Percentiles rank a stretch among this genome's conserved stretches.
These are phyloP conservation scores for Pelargonium cotyledonis DNA, from an alignment of 441 rosid species.

Conservation along the genomic window DNA sequence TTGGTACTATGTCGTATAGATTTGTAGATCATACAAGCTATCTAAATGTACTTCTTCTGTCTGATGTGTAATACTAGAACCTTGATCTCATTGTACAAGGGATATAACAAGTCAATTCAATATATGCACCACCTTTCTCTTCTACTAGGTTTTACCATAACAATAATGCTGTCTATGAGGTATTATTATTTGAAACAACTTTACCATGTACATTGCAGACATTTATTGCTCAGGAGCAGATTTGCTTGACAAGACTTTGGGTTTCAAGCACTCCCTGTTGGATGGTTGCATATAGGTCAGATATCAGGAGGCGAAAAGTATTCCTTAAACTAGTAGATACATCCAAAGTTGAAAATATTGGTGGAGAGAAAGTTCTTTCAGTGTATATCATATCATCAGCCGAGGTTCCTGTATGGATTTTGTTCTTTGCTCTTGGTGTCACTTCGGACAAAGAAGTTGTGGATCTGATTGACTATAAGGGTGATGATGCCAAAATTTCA, in stretches of 20 bases:
- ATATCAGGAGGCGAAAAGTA: constrained; percentile 55
- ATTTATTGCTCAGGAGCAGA: constrained; percentile 88
- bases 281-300: constrained; percentile 63
- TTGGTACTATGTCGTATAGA: background rate
- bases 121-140: too few species aligned
- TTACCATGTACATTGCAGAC: constrained; percentile 36
- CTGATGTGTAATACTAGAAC: too few species aligned
- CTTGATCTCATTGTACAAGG: too few species aligned
- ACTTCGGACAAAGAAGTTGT: constrained; percentile 63
- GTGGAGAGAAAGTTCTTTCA: constrained; percentile 60
- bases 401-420: constrained; percentile 71
- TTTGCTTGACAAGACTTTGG: constrained; percentile 81
- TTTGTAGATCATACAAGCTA: too few species aligned
- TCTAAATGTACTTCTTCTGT: too few species aligned
- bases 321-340: constrained; percentile 47
- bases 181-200: too few species aligned
- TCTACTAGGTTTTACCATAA: too few species aligned
- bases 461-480: constrained; percentile 50
- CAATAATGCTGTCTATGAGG: too few species aligned
- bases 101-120: too few species aligned
- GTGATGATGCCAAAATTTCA: constrained; percentile 45
- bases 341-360: constrained; percentile 39
- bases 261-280: constrained; percentile 51
- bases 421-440: constrained; percentile 81
- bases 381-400: constrained; percentile 65